Evolutionary conservation across 352 stramenopile species (phyloP).

Genomic region (Phytophthora ohioensis): DNA sequence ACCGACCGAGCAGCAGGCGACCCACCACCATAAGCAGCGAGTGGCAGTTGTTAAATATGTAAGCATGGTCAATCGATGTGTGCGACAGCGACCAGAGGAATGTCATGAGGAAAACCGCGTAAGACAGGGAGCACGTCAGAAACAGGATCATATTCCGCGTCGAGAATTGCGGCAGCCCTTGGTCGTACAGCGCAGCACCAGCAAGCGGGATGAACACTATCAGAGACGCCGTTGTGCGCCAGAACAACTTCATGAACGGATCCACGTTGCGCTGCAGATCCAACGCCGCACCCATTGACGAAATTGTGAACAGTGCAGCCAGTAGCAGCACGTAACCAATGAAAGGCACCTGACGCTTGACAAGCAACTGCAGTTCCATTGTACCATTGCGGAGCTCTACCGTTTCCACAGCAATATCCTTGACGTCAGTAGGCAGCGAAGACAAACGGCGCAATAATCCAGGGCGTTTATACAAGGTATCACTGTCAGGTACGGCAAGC

Average conservation of each 20-base stretch:
- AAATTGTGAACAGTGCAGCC: constrained; percentile 76
- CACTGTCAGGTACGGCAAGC: constrained; percentile 70
- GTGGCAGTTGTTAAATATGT: constrained; percentile 91
- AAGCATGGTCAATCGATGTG: constrained; percentile 85
- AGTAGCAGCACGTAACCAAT: constrained; percentile 82
- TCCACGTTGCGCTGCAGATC: constrained; percentile 77
- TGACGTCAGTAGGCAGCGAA: constrained; percentile 74
- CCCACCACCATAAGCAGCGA: constrained; percentile 83
- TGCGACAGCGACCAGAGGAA: constrained; percentile 81
- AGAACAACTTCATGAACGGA: constrained; percentile 88
- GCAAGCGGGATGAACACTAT: constrained; percentile 77
- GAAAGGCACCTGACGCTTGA: constrained; percentile 79
- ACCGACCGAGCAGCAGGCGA: constrained; percentile 62
- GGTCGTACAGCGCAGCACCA: constrained; percentile 55
- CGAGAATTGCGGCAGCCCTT: constrained; percentile 67
- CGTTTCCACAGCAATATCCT: constrained; percentile 77
- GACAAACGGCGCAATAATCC: constrained; percentile 68
- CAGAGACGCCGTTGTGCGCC: constrained; percentile 78
- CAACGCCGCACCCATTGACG: constrained; percentile 76
- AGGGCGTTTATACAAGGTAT: constrained; percentile 64
- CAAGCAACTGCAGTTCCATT: constrained; percentile 76
- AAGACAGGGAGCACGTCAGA: constrained; percentile 69
- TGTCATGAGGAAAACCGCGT: constrained; percentile 84
- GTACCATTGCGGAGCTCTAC: constrained; percentile 69
- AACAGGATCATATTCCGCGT: constrained; percentile 73